phyloP scores from a whole-genome alignment of 345 rosid genomes.

The Populus deltoides region DNA sequence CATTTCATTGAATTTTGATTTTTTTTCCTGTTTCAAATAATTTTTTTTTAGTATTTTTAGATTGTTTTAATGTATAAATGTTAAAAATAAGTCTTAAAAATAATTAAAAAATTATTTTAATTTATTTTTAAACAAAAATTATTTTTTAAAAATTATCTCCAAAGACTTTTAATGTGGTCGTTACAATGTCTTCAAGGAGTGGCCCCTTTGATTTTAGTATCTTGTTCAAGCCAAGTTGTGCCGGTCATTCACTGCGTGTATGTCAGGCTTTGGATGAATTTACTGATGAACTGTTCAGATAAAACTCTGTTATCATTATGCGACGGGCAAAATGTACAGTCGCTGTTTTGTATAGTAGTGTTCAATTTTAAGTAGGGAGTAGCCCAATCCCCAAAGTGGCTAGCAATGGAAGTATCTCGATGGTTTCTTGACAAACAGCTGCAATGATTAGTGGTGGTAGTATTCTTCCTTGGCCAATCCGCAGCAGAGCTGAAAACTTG shows the following conservation, averaged over 20 bases:
- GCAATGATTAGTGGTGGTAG: not conserved
- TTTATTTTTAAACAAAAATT: too few species aligned
- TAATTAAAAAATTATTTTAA: too few species aligned
- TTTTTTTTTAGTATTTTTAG: too few species aligned
- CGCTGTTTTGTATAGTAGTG: not conserved
- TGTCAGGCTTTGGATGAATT: not conserved
- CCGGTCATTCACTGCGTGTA: not conserved
- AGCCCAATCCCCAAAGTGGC: not conserved
- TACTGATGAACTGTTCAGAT: not conserved
- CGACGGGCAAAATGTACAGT: too few species aligned
- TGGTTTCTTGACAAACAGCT: too few species aligned
- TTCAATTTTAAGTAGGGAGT: not conserved
- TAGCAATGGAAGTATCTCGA: not conserved
- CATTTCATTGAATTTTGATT: too few species aligned
- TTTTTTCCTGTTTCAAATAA: too few species aligned
- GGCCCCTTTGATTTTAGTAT: not conserved
- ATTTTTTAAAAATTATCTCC: too few species aligned
- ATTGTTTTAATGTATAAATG: too few species aligned
- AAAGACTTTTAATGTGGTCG: not conserved
- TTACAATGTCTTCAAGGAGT: not conserved
- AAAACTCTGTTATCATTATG: not conserved
- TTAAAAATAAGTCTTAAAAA: too few species aligned
- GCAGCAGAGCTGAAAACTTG: not conserved
- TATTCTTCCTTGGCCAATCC: not conserved
- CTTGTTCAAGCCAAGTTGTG: not conserved